phyloP scores from a whole-genome alignment of 1,139 yeast species.

The Taphrina wiesneri region DNA sequence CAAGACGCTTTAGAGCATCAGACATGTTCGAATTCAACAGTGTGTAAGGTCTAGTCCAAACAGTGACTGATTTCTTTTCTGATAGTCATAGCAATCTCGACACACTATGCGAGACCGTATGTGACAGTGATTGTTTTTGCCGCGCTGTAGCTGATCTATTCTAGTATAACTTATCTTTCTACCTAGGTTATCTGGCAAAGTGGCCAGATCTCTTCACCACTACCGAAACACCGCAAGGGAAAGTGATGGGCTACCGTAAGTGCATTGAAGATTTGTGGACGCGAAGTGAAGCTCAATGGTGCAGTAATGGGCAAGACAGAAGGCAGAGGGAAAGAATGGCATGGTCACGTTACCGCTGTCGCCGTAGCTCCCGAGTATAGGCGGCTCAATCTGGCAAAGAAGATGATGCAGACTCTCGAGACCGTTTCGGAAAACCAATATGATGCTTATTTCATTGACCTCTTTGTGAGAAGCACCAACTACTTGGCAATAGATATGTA shows the following conservation, averaged over 20 bases:
- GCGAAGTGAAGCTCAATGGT: background rate
- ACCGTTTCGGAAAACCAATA: slow-evolving; percentile 62
- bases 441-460: slow-evolving; percentile 78
- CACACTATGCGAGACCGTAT: slow-evolving; percentile 36
- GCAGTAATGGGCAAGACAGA: slow-evolving; percentile 92
- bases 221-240: slow-evolving; percentile 37
- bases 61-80: background rate
- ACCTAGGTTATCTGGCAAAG: slow-evolving; percentile 72
- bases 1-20: slow-evolving; percentile 36
- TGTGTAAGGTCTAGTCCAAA: slow-evolving; percentile 17
- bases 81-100: slow-evolving; percentile 35
- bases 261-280: background rate
- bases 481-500: slow-evolving; percentile 75
- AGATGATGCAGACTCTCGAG: slow-evolving; percentile 71
- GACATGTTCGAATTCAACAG: slow-evolving; percentile 37
- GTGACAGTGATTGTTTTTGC: background rate
- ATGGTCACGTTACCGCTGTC: slow-evolving; percentile 94
- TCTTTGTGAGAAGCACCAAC: slow-evolving; percentile 87
- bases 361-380: slow-evolving; percentile 82
- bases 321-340: slow-evolving; percentile 84
- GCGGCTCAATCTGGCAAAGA: slow-evolving; percentile 75
- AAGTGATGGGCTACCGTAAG: slow-evolving; percentile 29
- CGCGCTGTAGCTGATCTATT: background rate
- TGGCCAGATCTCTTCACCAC: slow-evolving; percentile 78
- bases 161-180: slow-evolving; percentile 73